These are phyloP conservation scores for Penicillium glabrum DNA, from an alignment of 2,329 filamentous ascomycete genomes.

Conservation along the genomic window DNA sequence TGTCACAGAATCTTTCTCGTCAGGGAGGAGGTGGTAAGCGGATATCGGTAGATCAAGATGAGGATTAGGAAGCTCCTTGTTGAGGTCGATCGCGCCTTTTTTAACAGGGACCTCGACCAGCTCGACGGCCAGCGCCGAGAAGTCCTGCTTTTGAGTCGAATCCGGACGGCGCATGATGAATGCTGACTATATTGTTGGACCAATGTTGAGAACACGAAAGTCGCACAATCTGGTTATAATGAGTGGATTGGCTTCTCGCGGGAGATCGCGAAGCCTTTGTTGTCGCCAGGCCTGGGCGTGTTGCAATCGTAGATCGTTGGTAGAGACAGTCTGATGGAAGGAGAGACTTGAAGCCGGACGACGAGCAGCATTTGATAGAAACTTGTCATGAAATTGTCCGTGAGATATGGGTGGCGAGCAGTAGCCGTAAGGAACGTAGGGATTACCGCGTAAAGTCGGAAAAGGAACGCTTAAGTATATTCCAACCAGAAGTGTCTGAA, in stretches of 20 bases:
- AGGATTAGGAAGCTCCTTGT: neutral
- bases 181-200: neutral
- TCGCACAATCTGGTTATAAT: neutral
- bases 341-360: neutral
- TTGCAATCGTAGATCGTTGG: neutral
- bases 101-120: neutral
- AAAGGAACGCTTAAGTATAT: neutral
- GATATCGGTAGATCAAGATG: neutral
- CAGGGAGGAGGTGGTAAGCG: neutral
- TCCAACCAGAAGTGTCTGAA: neutral
- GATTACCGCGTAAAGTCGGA: neutral
- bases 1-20: neutral
- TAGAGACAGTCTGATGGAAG: neutral
- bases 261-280: neutral
- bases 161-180: neutral
- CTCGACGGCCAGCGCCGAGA: conserved; percentile 1
- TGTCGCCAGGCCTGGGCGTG: neutral
- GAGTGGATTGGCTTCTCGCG: neutral
- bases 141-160: neutral
- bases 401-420: neutral
- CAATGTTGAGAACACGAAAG: neutral
- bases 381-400: neutral
- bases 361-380: neutral
- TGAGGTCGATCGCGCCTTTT: neutral
- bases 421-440: neutral